These are phyloP conservation scores for Gnomoniopsis smithogilvyi DNA, from an alignment of 2,329 filamentous ascomycete species.

Conservation along the genomic window DNA sequence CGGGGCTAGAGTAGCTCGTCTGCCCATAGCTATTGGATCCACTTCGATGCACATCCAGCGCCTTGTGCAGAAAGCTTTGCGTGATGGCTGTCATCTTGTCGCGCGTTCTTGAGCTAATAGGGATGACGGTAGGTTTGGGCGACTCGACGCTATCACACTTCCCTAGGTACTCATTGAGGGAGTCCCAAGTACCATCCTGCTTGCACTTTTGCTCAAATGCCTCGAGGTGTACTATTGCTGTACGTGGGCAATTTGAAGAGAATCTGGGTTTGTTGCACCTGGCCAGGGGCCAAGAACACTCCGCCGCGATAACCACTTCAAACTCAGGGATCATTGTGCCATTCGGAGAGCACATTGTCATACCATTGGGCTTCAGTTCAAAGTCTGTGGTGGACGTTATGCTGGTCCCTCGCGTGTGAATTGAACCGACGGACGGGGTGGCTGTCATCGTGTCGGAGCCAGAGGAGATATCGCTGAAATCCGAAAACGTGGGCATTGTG, in stretches of 20 bases:
- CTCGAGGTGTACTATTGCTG: constrained; percentile 49
- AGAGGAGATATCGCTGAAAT: constrained; percentile 39
- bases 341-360: constrained; percentile 24
- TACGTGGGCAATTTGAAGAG: constrained; percentile 43
- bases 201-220: constrained; percentile 48
- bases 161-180: constrained; percentile 40
- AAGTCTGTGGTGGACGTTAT: constrained; percentile 40
- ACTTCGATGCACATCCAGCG: constrained; percentile 63
- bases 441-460: constrained; percentile 39
- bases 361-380: constrained; percentile 32
- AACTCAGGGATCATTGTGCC: constrained; percentile 40
- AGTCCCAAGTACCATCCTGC: constrained; percentile 43
- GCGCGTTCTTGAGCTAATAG: constrained; percentile 48
- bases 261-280: constrained; percentile 45
- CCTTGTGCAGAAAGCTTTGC: constrained; percentile 67
- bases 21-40: constrained; percentile 39
- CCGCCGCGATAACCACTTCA: constrained; percentile 43
- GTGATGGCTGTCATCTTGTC: constrained; percentile 71
- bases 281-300: constrained; percentile 49
- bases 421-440: constrained; percentile 39
- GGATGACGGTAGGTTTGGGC: constrained; percentile 38
- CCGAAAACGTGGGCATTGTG: constrained; percentile 33
- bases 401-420: constrained; percentile 45
- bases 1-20: constrained; percentile 40
- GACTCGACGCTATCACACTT: constrained; percentile 32